Evolutionary conservation across 2,329 filamentous ascomycete genomes (phyloP).

Genomic region (Cytospora chrysosperma): DNA sequence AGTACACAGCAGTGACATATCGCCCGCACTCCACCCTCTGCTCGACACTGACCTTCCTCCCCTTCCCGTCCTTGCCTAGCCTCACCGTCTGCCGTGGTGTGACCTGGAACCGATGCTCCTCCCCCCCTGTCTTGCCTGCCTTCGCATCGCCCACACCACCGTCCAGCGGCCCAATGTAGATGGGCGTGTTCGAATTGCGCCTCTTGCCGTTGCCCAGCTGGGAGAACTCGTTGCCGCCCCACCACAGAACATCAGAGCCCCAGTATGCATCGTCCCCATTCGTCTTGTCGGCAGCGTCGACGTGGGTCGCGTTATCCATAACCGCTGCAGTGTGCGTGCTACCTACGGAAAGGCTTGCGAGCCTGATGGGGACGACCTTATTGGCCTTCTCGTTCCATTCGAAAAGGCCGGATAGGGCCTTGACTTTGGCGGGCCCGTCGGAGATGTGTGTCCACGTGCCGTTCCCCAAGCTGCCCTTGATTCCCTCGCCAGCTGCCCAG

Average conservation of each 20-base stretch:
- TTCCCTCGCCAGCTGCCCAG: slow-evolving; percentile 84
- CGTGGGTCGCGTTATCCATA: slow-evolving; percentile 75
- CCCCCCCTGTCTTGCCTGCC: slow-evolving; percentile 59
- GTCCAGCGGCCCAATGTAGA: slow-evolving; percentile 77
- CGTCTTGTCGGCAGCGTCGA: slow-evolving; percentile 50
- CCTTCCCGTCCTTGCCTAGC: slow-evolving; percentile 57
- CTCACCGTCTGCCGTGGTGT: slow-evolving; percentile 72
- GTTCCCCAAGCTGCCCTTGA: slow-evolving; percentile 78
- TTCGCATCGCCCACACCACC: slow-evolving; percentile 55
- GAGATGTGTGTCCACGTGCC: slow-evolving; percentile 90
- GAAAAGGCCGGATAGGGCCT: slow-evolving; percentile 75
- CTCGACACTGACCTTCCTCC: slow-evolving; percentile 72
- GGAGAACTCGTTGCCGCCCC: slow-evolving; percentile 92
- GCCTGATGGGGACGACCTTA: slow-evolving; percentile 71
- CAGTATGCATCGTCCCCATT: slow-evolving; percentile 75
- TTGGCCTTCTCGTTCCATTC: slow-evolving; percentile 80
- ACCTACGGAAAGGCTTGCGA: slow-evolving; percentile 72
- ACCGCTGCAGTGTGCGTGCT: slow-evolving; percentile 78
- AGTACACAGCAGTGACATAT: slow-evolving; percentile 81
- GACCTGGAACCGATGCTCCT: slow-evolving; percentile 74
- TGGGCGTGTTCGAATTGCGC: slow-evolving; percentile 73
- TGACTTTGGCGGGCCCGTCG: slow-evolving; percentile 73
- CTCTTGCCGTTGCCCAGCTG: slow-evolving; percentile 90
- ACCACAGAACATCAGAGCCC: slow-evolving; percentile 87
- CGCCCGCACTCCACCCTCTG: slow-evolving; percentile 87